Evolutionary conservation across 148 eudicot species (phyloP), one percentile per base, ranked within the genome.

Genomic region (Hydrangea macrophylla): DNA sequence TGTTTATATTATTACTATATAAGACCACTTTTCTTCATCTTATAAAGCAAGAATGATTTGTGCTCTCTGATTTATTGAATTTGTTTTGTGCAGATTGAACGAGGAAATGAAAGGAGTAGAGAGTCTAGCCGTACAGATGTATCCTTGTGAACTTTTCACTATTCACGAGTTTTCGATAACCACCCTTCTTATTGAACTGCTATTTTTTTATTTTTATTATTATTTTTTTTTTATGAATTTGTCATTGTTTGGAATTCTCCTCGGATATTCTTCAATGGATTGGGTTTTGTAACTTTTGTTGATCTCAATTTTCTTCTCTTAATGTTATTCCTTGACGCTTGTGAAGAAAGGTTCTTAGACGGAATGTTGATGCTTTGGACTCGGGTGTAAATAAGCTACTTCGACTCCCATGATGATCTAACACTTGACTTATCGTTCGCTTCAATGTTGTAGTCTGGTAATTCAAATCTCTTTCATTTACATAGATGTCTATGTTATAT

Each of bases 101-200:
- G 89, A 90, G 75, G 96, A 90, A 81, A 86, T 93, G 95, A 90
- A 90, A 77, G 95, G 86, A 67, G 60, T 84, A 12, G 96, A 84
- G 55, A 73, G 58, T 42, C 86, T 93, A 50, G 96, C 95, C 25
- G 39, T 80, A 59, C 86, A 88, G 60, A 50, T 93, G 98, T 93
- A 93, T 93, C 95, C 92, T 91, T n/a, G n/a, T 83, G 9, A 32
- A 57, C 27, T 28, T 58, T 42, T 36, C 11, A 23, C 40, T 27
- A 23, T 22, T 53, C 35, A 23, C 18, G 2, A 45, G 22, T 22
- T 2, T 28, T 57, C 26, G 32, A 9, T 31, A 2, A n/a, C n/a
- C 55, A 22, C 23, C 2, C 56, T 28, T 23, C 9, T n/a, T n/a
- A n/a, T n/a, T n/a, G n/a, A n/a, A n/a, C n/a, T 18, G 53, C 53